Evolutionary conservation across 208 protist species (phyloP).

Genomic region (Herpetomonas tarakana): DNA sequence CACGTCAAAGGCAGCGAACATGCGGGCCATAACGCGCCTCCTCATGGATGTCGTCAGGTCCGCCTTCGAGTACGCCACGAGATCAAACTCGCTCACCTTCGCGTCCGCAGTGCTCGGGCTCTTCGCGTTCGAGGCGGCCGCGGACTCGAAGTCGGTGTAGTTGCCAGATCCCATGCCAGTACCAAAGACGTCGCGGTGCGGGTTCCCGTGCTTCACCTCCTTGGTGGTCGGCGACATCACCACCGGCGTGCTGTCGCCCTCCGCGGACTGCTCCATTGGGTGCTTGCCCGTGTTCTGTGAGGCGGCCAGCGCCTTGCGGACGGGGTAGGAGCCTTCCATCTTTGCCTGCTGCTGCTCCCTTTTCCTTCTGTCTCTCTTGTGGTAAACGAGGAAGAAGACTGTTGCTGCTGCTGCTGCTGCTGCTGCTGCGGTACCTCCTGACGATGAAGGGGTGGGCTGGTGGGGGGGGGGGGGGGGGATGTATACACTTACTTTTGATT

Average conservation of each 20-base stretch:
- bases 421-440: too few relatives aligned
- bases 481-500: too few relatives aligned
- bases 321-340: slow-evolving; percentile 20
- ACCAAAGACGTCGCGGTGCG: slow-evolving; percentile 41
- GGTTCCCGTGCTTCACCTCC: slow-evolving; percentile 31
- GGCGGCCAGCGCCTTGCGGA: slow-evolving; percentile 28
- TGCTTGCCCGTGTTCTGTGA: slow-evolving; percentile 9
- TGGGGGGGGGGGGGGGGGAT: too few relatives aligned
- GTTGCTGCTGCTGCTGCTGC: too few relatives aligned
- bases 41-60: slow-evolving; percentile 66
- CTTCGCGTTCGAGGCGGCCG: slow-evolving; percentile 11
- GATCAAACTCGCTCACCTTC: slow-evolving; percentile 65
- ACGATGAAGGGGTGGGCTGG: too few relatives aligned
- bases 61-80: slow-evolving; percentile 80
- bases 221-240: slow-evolving; percentile 24
- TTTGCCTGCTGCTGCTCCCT: background rate
- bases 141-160: slow-evolving; percentile 6
- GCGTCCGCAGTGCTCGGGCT: slow-evolving; percentile 1
- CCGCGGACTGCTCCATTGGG: slow-evolving; percentile 7
- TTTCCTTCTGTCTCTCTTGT: background rate
- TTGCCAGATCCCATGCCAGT: slow-evolving; percentile 37
- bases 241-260: slow-evolving; percentile 10
- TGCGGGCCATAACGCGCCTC: slow-evolving; percentile 81
- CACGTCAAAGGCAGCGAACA: slow-evolving; percentile 89
- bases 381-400: background rate